Base-by-base conservation (phyloP, 805 yeast species). In the Yarrowia phangngaensis region DNA sequence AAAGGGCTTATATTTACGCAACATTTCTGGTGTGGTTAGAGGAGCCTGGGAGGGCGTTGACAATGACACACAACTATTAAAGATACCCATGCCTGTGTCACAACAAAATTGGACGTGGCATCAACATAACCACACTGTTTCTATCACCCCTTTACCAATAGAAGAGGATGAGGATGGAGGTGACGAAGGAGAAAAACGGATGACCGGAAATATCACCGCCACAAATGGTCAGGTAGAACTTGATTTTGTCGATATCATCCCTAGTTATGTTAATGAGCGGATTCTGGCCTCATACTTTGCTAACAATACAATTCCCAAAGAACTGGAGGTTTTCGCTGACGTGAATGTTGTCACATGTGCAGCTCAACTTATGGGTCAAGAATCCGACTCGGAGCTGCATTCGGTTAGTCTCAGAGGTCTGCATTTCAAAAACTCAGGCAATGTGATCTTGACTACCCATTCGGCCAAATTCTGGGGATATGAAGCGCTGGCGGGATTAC, bases 401-500 rank as follows among this genome's bases (percentile, higher is more conserved):
- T 55, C 50, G n/a, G 40, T 60, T 5, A 48, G 54, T 8, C 47
- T 60, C 23, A 60, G 54, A 1, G 72, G 73, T 20, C 52, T 70
- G 4, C 66, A 70, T 26, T 51, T 62, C 24, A 56, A 60, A 6
- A 52, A 57, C 12, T 52, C 55, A 12, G 75, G 76, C 3, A 55
- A 59, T 23, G 36, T 61, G 16, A 56, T 62, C 5, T 48, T 56
- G 51, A 55, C 61, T 5, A 63, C 64, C 14, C 50, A 58, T 7
- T 61, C 68, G 11, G 56, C 56, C 41, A 65, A 65, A 54, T 66
- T 56, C 38, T 56, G 59, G 11, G 69, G 69, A 8, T 13, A 49
- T 12, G 50, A 52, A 34, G 64, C 61, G 3, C 33, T 66, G 12
- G 68, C 70, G 4, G 62, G 57, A 1, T 55, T 87, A 14, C 68